These are phyloP conservation scores for Boletus austroedulis DNA, from an alignment of 1,284 basidiomycete genomes.

Conservation along the genomic window DNA sequence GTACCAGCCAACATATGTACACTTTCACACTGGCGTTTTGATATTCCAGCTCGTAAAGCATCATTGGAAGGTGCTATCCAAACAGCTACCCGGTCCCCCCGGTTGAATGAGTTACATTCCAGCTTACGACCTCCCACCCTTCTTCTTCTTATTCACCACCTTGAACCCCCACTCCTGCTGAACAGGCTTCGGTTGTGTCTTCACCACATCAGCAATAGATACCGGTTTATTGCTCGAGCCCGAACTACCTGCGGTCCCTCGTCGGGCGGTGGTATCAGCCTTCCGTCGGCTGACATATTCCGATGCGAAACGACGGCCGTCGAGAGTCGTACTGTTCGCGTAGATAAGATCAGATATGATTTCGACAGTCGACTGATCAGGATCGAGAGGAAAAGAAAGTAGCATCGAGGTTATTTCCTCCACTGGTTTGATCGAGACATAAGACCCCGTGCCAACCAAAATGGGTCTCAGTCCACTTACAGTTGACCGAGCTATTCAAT, in stretches of 20 bases:
- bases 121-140: constrained; percentile 53
- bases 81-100: constrained; percentile 20
- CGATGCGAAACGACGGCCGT: constrained; percentile 89
- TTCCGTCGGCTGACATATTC: constrained; percentile 90
- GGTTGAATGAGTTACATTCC: background rate
- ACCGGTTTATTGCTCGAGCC: constrained; percentile 50
- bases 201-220: constrained; percentile 86
- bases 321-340: constrained; percentile 89
- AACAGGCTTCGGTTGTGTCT: constrained; percentile 77
- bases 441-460: constrained; percentile 9
- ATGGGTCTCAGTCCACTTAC: constrained; percentile 43
- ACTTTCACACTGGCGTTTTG: background rate
- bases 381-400: constrained; percentile 86
- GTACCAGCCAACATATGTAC: background rate
- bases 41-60: background rate
- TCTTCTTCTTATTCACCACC: constrained; percentile 91
- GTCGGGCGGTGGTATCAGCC: constrained; percentile 61
- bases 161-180: constrained; percentile 84
- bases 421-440: constrained; percentile 47
- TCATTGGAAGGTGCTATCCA: constrained; percentile 26
- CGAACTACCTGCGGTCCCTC: constrained; percentile 40
- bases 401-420: constrained; percentile 94
- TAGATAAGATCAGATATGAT: constrained; percentile 93
- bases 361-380: constrained; percentile 77
- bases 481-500: constrained; percentile 75